A percentile compares a stretch with the other conserved stretches of the same genome.
Conservation (phyloP, 1,284 basidiomycete genomes). For the Rhodotorula sp. region DNA sequence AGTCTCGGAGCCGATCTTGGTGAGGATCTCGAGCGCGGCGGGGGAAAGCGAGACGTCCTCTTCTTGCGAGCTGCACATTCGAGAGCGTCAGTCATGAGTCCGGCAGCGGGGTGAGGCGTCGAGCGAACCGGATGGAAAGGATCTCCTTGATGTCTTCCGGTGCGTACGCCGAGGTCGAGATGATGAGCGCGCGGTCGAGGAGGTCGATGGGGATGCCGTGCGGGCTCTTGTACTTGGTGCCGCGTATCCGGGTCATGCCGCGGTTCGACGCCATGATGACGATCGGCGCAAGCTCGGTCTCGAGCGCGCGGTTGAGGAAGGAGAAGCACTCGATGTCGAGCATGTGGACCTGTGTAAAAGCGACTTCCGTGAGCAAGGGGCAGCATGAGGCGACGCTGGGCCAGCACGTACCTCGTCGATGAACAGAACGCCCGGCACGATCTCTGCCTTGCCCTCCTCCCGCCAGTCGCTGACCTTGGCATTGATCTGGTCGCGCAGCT, state of each 20-base stretch:
- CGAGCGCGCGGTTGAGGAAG: slow-evolving; percentile 93
- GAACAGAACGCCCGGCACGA: slow-evolving; percentile 80
- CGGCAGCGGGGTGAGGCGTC: not conserved
- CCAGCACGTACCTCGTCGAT: slow-evolving; percentile 36
- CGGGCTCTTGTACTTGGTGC: slow-evolving; percentile 89
- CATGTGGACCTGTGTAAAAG: slow-evolving; percentile 98
- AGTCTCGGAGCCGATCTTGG: slow-evolving; percentile 56
- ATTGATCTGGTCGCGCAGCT: slow-evolving; percentile 94
- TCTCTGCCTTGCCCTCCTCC: slow-evolving; percentile 98
- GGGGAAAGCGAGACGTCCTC: slow-evolving; percentile 86
- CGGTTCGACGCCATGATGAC: slow-evolving; percentile 99
- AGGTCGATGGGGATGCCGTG: slow-evolving; percentile 95
- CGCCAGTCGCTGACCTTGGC: slow-evolving; percentile 96
- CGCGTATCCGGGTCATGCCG: slow-evolving; percentile 90
- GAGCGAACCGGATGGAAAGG: slow-evolving; percentile 74
- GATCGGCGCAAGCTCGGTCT: slow-evolving; percentile 87
- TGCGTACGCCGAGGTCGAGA: slow-evolving; percentile 86
- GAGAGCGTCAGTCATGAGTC: not conserved
- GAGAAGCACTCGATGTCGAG: slow-evolving; percentile 99
- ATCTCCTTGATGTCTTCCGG: slow-evolving; percentile 86
- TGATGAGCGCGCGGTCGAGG: slow-evolving; percentile 91
- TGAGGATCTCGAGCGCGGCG: slow-evolving; percentile 80
- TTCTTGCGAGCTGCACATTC: slow-evolving; percentile 72
- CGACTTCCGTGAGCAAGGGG: slow-evolving; percentile 49
- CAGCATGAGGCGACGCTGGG: not conserved